A percentile compares a stretch with the other conserved stretches of the same genome.
Evolutionary conservation across 2,329 filamentous ascomycete species (phyloP).

Genomic region (Beauveria asiatica): DNA sequence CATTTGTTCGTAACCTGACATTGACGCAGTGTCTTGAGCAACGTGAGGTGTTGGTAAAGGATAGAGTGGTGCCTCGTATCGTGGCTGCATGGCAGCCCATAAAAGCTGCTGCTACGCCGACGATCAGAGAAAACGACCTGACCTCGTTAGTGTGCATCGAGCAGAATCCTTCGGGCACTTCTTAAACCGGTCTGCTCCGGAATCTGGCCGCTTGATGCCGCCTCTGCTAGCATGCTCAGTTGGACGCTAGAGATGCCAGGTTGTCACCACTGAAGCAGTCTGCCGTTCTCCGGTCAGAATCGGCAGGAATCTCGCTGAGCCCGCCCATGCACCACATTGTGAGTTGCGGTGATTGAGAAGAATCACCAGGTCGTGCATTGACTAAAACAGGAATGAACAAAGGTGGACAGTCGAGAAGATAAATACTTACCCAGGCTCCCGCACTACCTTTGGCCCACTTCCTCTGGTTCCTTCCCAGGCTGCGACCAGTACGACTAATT

Average conservation of each 20-base stretch:
- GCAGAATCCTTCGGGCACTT: background rate
- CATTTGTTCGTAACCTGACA: background rate
- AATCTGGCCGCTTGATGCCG: background rate
- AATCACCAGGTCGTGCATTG: background rate
- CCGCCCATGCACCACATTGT: background rate
- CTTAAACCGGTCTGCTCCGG: background rate
- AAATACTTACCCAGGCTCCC: background rate
- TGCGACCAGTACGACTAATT: conserved; percentile 9
- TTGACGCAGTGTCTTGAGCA: background rate
- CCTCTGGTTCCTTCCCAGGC: conserved; percentile 1
- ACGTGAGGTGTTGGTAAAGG: background rate
- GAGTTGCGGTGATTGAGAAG: background rate
- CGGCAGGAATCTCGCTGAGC: background rate
- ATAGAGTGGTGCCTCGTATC: background rate
- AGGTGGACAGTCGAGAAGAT: background rate
- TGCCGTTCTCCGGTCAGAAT: background rate
- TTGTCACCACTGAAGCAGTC: background rate
- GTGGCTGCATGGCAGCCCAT: conserved; percentile 1
- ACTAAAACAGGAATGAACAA: background rate
- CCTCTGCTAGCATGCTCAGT: background rate
- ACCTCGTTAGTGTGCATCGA: background rate
- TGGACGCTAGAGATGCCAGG: background rate
- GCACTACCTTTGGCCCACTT: conserved; percentile 6
- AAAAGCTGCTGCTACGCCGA: background rate
- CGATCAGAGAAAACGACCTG: background rate